Base-by-base conservation (phyloP, 805 yeast species). In the Candida adriatica region DNA sequence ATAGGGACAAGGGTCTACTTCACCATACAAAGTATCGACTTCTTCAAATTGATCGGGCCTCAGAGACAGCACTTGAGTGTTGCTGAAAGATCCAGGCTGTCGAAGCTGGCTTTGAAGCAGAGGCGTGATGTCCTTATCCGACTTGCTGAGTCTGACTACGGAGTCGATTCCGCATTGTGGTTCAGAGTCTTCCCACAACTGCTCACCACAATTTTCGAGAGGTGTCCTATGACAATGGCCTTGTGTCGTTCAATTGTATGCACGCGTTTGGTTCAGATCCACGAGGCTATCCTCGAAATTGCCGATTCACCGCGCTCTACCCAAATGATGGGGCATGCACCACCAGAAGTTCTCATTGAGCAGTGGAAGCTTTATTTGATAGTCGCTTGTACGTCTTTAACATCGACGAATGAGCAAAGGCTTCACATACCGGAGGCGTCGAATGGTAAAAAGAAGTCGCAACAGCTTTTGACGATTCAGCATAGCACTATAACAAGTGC, bases 141-240 rank as follows among this genome's bases (percentile, higher is more conserved):
- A 30, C 61, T 92, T 6, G 95, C 95, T 0, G 95, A 85, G 43
- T 82, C 95, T 2, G 94, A 82, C 37, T 83, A 88, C 49, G 96
- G 97, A 2, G 88, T 92, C 8, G 98, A 92, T 58, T 78, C 94
- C 1, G 95, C 97, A 0, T 61, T 92, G n/a, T 92, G 98, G 98
- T 80, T 90, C 47, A 71, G 94, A 39, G 70, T 80, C 1, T 87
- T 83, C 46, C 96, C 96, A 2, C 71, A 70, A 22, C 60, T 92
- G 3, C 58, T 92, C 25, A 75, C 70, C 20, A 64, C 75, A 1
- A 75, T 92, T 37, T 86, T 84, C 39, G 83, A 75, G 38, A 69
- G 68, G 29, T 87, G 94, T 48, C 97, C 98, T 0, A 79, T 90
- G 51, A 90, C 95, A 0, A 86, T 90, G 56, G 98, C 97, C 0